Conservation (phyloP, 768 basidiomycete species). For the Chalciporus pseudorubinellus region DNA sequence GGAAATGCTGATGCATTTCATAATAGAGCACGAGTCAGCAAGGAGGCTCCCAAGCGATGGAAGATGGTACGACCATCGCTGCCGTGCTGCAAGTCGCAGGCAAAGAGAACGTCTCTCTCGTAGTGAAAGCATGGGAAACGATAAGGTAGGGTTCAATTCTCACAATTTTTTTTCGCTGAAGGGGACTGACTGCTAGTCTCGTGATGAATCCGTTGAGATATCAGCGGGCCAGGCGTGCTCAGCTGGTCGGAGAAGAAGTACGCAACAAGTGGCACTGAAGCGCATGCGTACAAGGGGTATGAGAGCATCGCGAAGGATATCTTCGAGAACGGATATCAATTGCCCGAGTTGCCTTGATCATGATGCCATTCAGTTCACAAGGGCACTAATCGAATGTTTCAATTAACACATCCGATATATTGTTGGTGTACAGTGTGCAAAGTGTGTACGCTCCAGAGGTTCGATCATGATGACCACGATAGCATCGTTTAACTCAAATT, state of each 20-base stretch:
- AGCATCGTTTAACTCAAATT: no score
- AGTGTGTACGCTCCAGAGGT: no score
- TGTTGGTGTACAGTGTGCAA: no score
- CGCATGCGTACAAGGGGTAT: constrained; percentile 15
- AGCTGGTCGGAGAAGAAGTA: constrained; percentile 13
- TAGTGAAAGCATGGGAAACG: constrained; percentile 1
- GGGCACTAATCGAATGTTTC: no score
- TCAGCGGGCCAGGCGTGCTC: constrained; percentile 12
- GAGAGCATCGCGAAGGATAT: constrained; percentile 5
- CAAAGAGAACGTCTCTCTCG: constrained; percentile 1
- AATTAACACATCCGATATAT: no score
- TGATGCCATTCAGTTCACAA: no score
- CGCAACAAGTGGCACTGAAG: constrained; percentile 23
- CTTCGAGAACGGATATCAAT: constrained; percentile 14
- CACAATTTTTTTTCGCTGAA: background rate
- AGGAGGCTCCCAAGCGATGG: constrained; percentile 41
- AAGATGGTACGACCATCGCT: constrained; percentile 37
- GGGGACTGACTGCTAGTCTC: background rate
- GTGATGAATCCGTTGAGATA: constrained; percentile 9
- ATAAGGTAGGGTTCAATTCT: background rate
- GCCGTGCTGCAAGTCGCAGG: constrained; percentile 22
- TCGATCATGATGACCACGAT: no score
- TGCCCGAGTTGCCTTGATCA: constrained; percentile 4
- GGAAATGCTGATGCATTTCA: background rate
- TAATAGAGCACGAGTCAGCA: constrained; percentile 17